Evolutionary conservation across 495 filamentous ascomycete species (phyloP).

Genomic region (Xylaria cubensis): DNA sequence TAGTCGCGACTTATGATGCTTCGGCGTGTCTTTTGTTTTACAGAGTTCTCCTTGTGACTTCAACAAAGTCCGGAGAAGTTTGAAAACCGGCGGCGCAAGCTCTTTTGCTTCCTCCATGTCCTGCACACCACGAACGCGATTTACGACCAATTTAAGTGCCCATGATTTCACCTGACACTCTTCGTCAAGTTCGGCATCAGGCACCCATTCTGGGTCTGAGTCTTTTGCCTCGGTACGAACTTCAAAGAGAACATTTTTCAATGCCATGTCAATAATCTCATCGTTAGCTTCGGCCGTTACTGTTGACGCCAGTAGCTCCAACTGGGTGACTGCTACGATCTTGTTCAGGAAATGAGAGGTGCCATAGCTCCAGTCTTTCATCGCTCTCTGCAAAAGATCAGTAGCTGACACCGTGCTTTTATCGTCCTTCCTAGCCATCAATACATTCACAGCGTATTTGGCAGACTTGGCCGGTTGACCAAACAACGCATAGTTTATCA

Average conservation of each 20-base stretch:
- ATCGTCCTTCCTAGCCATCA: slow-evolving; percentile 79
- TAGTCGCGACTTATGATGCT: slow-evolving; percentile 74
- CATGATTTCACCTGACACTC: slow-evolving; percentile 85
- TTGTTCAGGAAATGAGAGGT: slow-evolving; percentile 79
- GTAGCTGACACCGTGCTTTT: slow-evolving; percentile 83
- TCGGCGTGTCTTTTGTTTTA: slow-evolving; percentile 73
- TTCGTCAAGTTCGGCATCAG: slow-evolving; percentile 72
- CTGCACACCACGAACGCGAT: slow-evolving; percentile 73
- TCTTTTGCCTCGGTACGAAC: slow-evolving; percentile 63
- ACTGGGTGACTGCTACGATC: slow-evolving; percentile 81
- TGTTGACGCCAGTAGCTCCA: slow-evolving; percentile 77
- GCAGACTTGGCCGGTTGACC: slow-evolving; percentile 82
- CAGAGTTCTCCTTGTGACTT: slow-evolving; percentile 78
- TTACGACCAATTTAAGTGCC: slow-evolving; percentile 89
- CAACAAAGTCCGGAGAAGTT: slow-evolving; percentile 77
- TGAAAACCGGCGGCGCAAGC: slow-evolving; percentile 72
- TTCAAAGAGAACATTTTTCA: slow-evolving; percentile 75
- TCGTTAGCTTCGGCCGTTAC: slow-evolving; percentile 77
- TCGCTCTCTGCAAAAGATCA: slow-evolving; percentile 76
- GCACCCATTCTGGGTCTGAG: slow-evolving; percentile 68
- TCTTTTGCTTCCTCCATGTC: slow-evolving; percentile 67
- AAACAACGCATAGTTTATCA: slow-evolving; percentile 80
- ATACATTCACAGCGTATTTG: slow-evolving; percentile 90
- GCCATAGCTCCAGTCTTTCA: slow-evolving; percentile 79
- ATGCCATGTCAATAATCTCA: slow-evolving; percentile 77